Percentiles rank a stretch among this genome's conserved stretches.
phyloP scores from a whole-genome alignment of 192 early-diverging fungal genomes.

The Coemansia sp. region DNA sequence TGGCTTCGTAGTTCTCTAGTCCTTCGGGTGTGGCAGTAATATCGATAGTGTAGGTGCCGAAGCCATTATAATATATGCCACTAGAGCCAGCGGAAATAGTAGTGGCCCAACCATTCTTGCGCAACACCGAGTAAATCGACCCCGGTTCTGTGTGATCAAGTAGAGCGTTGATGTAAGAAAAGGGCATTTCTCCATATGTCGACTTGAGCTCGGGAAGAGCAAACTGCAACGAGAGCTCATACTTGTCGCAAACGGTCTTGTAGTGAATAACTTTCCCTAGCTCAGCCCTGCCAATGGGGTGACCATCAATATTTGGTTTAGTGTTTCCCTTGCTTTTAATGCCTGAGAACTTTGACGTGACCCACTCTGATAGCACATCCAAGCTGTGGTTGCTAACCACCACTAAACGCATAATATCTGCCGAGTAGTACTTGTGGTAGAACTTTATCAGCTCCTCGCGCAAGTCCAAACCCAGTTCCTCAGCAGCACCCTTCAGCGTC shows the following conservation, averaged over 20 bases:
- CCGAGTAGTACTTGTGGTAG: too few species aligned
- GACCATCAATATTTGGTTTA: conserved; percentile 56
- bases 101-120: conserved; percentile 82
- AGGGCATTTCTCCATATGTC: conserved; percentile 56
- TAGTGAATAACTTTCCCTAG: conserved; percentile 66
- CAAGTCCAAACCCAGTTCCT: conserved; percentile 34
- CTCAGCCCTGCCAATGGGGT: conserved; percentile 66
- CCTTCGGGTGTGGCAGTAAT: conserved; percentile 20
- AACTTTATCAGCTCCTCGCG: too few species aligned
- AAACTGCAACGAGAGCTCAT: conserved; percentile 70
- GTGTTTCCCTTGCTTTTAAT: conserved; percentile 73
- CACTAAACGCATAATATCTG: too few species aligned
- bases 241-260: conserved; percentile 72
- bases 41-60: conserved; percentile 20
- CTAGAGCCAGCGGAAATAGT: conserved; percentile 59
- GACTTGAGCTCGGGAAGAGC: conserved; percentile 73
- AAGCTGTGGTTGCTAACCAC: too few species aligned
- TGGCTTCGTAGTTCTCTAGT: not conserved
- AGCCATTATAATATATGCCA: not conserved
- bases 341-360: too few species aligned
- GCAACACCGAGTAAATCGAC: conserved; percentile 76
- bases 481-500: conserved; percentile 62
- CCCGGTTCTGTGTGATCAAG: conserved; percentile 81
- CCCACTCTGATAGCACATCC: too few species aligned
- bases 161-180: conserved; percentile 69